Evolutionary conservation across 2,329 filamentous ascomycete genomes (phyloP).

Genomic region (Fusarium globosum): DNA sequence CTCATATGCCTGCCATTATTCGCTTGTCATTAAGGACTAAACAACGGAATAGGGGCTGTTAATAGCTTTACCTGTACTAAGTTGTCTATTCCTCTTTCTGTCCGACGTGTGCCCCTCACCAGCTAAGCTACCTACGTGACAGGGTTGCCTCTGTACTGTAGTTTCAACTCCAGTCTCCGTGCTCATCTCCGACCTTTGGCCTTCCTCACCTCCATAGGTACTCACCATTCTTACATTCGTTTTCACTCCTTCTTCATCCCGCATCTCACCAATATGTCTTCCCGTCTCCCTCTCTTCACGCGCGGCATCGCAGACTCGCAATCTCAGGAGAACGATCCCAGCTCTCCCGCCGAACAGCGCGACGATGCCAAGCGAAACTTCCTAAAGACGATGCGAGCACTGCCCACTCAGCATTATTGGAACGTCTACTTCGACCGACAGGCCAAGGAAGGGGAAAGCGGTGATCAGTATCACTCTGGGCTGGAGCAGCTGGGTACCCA

Average conservation of each 20-base stretch:
- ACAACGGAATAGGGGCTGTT: constrained; percentile 15
- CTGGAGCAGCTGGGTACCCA: constrained; percentile 72
- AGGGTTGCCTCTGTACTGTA: constrained; percentile 16
- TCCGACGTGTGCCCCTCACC: constrained; percentile 43
- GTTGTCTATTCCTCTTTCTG: constrained; percentile 35
- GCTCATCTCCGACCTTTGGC: constrained; percentile 17
- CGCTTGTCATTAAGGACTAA: not conserved
- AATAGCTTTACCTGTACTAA: constrained; percentile 5
- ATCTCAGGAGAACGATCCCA: constrained; percentile 67
- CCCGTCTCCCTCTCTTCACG: constrained; percentile 69
- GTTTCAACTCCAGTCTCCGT: constrained; percentile 28
- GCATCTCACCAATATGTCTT: constrained; percentile 58
- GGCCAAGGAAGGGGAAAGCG: constrained; percentile 50
- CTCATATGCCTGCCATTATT: not conserved
- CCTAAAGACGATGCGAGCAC: constrained; percentile 76
- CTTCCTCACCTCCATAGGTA: constrained; percentile 4
- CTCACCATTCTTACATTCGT: constrained; percentile 27
- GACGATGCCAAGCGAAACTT: constrained; percentile 88
- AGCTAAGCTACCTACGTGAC: constrained; percentile 15
- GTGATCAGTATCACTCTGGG: constrained; percentile 62
- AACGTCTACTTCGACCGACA: constrained; percentile 75
- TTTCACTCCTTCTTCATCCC: not conserved
- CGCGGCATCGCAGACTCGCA: constrained; percentile 71
- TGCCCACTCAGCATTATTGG: constrained; percentile 85
- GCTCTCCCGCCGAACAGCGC: constrained; percentile 77